Evolutionary conservation across 1,139 yeast species (phyloP).

Genomic region (Suhomyces kunorum): DNA sequence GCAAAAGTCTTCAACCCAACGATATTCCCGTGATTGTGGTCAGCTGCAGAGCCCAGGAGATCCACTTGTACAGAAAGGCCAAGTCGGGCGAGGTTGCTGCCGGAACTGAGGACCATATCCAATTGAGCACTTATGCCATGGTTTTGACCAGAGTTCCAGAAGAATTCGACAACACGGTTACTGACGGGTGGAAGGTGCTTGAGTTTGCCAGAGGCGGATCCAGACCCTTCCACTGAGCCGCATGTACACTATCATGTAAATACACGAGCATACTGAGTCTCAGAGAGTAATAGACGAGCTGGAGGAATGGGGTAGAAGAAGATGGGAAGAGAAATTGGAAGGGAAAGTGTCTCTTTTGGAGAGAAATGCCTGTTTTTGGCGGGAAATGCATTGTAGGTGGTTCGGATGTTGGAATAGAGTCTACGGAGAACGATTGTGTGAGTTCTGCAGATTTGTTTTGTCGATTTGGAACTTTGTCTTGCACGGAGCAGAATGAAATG

Average conservation of each 20-base stretch:
- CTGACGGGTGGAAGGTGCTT: slow-evolving; percentile 96
- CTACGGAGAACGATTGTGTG: too few relatives aligned
- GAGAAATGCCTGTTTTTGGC: too few relatives aligned
- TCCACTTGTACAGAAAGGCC: slow-evolving; percentile 82
- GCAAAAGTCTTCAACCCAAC: slow-evolving; percentile 86
- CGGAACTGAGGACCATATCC: slow-evolving; percentile 92
- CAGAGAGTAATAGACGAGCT: neutral
- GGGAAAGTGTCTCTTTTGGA: neutral
- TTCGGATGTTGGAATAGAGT: too few relatives aligned
- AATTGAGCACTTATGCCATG: slow-evolving; percentile 93
- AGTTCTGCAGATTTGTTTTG: too few relatives aligned
- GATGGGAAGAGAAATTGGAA: neutral
- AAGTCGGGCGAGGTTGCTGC: slow-evolving; percentile 96
- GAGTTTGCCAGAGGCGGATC: slow-evolving; percentile 96
- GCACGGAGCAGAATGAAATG: too few relatives aligned
- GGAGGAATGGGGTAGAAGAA: neutral
- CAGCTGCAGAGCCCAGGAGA: slow-evolving; percentile 96
- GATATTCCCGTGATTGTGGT: slow-evolving; percentile 92
- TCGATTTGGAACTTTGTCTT: too few relatives aligned
- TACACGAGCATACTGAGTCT: slow-evolving; percentile 4
- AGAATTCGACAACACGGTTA: slow-evolving; percentile 82
- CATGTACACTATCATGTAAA: slow-evolving; percentile 12
- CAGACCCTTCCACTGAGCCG: slow-evolving; percentile 71
- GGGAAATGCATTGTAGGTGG: too few relatives aligned
- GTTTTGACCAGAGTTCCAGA: slow-evolving; percentile 92